Evolutionary conservation across 192 early-diverging fungal genomes (phyloP).

Genomic region (Chytriomyces confervae): DNA sequence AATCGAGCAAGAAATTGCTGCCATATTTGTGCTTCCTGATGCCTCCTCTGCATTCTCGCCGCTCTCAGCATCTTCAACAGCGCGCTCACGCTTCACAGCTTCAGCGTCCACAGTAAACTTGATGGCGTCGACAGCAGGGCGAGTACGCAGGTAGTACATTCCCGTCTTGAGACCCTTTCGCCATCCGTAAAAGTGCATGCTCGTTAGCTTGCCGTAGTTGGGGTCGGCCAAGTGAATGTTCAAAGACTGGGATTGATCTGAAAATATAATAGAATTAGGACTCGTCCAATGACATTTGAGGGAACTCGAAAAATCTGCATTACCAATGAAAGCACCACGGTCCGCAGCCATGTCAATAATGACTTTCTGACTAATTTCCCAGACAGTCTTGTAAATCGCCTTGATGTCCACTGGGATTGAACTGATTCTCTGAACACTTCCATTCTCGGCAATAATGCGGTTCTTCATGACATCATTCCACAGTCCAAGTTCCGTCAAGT

Average conservation of each 20-base stretch:
- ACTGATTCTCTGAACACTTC: conserved; percentile 80
- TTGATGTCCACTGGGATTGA: conserved; percentile 87
- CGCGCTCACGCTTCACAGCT: conserved; percentile 57
- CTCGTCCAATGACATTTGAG: no score
- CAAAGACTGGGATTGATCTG: conserved; percentile 92
- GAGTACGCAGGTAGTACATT: conserved; percentile 97
- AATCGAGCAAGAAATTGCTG: conserved; percentile 85
- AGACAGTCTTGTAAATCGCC: conserved; percentile 94
- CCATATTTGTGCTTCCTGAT: conserved; percentile 56
- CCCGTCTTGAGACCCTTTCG: conserved; percentile 98
- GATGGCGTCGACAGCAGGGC: conserved; percentile 96
- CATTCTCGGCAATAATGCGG: conserved; percentile 89
- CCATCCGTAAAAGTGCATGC: conserved; percentile 99
- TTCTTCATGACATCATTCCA: conserved; percentile 97
- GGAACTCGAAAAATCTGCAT: no score
- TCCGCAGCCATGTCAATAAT: conserved; percentile 97
- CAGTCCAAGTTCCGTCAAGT: conserved; percentile 87
- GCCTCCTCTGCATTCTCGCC: conserved; percentile 49
- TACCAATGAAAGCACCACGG: conserved; percentile 92
- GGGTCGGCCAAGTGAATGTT: conserved; percentile 96
- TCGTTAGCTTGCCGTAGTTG: conserved; percentile 91
- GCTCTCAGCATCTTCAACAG: conserved; percentile 24
- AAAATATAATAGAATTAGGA: conserved; percentile 11
- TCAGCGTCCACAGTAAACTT: conserved; percentile 93
- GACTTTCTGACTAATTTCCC: conserved; percentile 88